A percentile compares a stretch with the other conserved stretches of the same genome.
phyloP scores from a whole-genome alignment of 768 basidiomycete genomes.

The Paxillus ammoniavirescens region DNA sequence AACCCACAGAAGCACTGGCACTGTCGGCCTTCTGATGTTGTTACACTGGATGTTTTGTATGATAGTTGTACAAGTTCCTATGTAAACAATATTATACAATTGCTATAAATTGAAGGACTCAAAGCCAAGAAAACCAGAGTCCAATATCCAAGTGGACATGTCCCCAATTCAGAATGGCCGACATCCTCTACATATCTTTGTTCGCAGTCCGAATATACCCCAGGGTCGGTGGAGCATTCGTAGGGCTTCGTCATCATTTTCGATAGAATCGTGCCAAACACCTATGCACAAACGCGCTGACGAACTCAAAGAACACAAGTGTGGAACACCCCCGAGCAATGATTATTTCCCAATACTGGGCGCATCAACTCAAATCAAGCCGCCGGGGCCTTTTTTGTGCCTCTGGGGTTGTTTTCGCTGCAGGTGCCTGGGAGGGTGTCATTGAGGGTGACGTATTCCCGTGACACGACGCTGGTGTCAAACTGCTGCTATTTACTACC shows the following conservation, averaged over 20 bases:
- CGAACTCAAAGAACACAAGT: too few relatives aligned
- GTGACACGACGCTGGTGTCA: constrained; percentile 61
- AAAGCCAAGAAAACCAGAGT: too few relatives aligned
- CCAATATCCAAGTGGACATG: too few relatives aligned
- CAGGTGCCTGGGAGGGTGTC: constrained; percentile 32
- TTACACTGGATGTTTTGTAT: background rate
- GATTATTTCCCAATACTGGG: background rate
- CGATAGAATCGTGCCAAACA: too few relatives aligned
- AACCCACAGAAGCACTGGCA: constrained; percentile 19
- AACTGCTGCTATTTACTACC: constrained; percentile 34
- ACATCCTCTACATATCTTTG: too few relatives aligned
- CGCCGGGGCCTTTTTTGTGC: constrained; percentile 14
- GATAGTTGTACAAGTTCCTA: background rate
- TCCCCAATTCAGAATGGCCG: too few relatives aligned
- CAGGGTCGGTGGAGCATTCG: too few relatives aligned
- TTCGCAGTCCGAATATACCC: too few relatives aligned
- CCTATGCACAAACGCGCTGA: too few relatives aligned
- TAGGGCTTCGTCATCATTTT: too few relatives aligned
- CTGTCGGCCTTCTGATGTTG: constrained; percentile 11
- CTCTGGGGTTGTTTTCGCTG: constrained; percentile 4
- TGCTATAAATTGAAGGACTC: background rate
- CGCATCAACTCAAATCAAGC: constrained; percentile 30
- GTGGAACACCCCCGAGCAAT: background rate
- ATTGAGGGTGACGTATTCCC: constrained; percentile 48
- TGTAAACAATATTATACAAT: background rate